Conservation (phyloP, 208 protist genomes). For the Leishmania major region DNA sequence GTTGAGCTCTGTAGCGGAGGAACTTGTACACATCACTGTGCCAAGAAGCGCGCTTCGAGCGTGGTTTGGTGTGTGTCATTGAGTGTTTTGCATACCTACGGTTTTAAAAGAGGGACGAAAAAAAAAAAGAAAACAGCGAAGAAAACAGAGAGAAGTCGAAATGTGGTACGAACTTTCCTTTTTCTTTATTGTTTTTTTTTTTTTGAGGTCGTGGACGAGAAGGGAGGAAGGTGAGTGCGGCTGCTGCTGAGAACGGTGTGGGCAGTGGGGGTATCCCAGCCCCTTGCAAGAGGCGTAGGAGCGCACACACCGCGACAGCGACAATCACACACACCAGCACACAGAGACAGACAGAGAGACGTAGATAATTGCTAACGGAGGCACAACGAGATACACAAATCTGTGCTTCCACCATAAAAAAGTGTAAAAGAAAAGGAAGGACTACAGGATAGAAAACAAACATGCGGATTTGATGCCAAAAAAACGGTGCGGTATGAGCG, state of each 20-base stretch:
- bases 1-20: background rate
- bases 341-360: background rate
- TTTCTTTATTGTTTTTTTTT: slow-evolving; percentile 16
- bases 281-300: background rate
- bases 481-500: background rate
- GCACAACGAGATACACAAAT: slow-evolving; percentile 24
- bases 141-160: background rate
- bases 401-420: background rate
- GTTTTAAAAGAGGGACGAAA: background rate
- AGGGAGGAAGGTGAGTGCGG: background rate
- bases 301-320: background rate
- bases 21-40: background rate
- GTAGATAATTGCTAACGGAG: slow-evolving; percentile 22
- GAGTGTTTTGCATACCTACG: slow-evolving; percentile 10
- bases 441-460: slow-evolving; percentile 5
- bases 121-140: slow-evolving; percentile 30
- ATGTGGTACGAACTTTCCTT: slow-evolving; percentile 11
- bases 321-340: background rate
- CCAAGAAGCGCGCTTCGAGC: background rate
- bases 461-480: background rate
- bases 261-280: background rate
- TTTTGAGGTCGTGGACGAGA: background rate
- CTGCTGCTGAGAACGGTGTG: background rate
- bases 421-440: background rate
- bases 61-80: background rate